These are phyloP conservation scores for Eucalyptus curtisii DNA, from an alignment of 345 rosid genomes.

Conservation along the genomic window DNA sequence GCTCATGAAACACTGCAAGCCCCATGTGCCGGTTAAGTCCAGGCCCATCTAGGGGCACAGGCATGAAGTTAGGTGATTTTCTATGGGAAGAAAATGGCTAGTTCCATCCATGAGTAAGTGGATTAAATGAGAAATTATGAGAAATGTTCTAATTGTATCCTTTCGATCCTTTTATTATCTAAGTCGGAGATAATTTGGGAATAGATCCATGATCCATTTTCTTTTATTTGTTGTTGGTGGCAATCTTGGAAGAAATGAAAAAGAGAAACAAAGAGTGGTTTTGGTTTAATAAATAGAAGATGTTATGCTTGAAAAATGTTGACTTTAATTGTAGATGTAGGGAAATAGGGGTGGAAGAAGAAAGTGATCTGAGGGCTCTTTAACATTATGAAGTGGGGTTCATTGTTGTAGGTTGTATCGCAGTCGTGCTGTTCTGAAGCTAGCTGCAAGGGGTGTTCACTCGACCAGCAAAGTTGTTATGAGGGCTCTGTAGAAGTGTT, in stretches of 20 bases:
- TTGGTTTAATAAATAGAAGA: background rate
- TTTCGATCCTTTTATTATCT: background rate
- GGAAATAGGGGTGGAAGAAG: background rate
- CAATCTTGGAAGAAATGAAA: background rate
- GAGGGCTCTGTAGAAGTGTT: conserved; percentile 33
- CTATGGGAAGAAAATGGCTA: background rate
- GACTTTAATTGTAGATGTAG: background rate
- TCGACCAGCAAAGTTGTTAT: conserved; percentile 57
- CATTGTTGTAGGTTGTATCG: conserved; percentile 43
- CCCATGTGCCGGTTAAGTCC: background rate
- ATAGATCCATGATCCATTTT: background rate
- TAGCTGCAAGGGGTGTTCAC: conserved; percentile 68
- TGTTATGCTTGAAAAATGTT: background rate
- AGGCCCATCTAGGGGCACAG: background rate
- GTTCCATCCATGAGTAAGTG: background rate
- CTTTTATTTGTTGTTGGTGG: background rate
- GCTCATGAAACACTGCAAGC: background rate
- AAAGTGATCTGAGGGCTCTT: background rate
- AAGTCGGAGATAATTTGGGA: background rate
- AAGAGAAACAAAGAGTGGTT: background rate
- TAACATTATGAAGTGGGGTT: background rate
- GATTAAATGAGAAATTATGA: background rate
- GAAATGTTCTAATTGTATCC: background rate
- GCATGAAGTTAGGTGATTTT: background rate
- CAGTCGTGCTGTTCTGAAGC: conserved; percentile 43